These are phyloP conservation scores for Oryza brachyantha DNA, from an alignment of 176 grass and related monocot genomes.

Conservation along the genomic window DNA sequence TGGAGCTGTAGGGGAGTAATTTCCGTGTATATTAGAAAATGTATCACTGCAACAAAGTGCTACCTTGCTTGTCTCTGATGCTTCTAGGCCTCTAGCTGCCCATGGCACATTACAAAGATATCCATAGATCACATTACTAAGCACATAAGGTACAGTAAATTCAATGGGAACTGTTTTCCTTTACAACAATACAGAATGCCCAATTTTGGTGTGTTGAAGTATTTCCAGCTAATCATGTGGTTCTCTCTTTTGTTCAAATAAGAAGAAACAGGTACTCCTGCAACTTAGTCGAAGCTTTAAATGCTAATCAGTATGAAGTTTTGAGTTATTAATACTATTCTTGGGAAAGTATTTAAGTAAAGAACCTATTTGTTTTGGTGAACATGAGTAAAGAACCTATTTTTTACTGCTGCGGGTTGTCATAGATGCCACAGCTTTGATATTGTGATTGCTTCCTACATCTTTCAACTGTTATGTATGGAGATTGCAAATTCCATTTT, in stretches of 20 bases:
- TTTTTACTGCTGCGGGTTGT: background rate
- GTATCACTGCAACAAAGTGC: conserved; percentile 11
- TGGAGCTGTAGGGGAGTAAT: conserved; percentile 17
- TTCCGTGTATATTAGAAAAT: conserved; percentile 15
- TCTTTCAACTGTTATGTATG: background rate
- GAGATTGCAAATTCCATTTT: background rate
- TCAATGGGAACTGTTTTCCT: background rate
- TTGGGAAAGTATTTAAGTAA: background rate
- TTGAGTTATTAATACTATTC: background rate
- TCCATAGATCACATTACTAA: background rate
- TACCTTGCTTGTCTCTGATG: background rate
- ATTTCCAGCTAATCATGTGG: conserved; percentile 3
- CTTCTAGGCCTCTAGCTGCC: background rate
- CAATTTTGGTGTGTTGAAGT: conserved; percentile 6
- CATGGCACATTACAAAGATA: background rate
- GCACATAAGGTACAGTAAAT: conserved; percentile 10
- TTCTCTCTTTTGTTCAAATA: conserved; percentile 24
- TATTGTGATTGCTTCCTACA: background rate
- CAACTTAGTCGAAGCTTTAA: background rate
- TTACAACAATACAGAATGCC: conserved; percentile 1
- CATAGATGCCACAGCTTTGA: background rate
- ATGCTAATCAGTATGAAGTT: conserved; percentile 13
- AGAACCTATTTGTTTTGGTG: background rate
- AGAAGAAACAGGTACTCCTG: background rate
- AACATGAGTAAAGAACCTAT: background rate